Conservation (phyloP, 1,139 yeast genomes). For the Geotrichum candidum region DNA sequence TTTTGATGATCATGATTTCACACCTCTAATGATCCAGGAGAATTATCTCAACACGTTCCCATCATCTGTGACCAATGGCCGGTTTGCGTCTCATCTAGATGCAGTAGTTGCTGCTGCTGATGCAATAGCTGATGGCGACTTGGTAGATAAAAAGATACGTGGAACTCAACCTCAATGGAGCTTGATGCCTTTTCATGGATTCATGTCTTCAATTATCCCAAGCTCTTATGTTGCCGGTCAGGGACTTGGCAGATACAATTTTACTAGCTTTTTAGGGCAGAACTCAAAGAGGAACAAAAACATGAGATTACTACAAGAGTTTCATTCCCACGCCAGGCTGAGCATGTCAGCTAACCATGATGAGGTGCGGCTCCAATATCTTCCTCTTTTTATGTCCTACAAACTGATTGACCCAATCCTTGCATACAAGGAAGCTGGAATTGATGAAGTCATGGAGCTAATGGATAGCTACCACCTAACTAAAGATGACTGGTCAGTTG, state of each 20-base stretch:
- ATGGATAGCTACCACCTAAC: conserved; percentile 83
- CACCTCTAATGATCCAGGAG: conserved; percentile 94
- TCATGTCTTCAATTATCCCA: conserved; percentile 80
- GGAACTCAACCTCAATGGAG: conserved; percentile 96
- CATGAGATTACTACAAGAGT: conserved; percentile 70
- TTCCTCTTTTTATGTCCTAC: conserved; percentile 58
- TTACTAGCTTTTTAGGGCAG: conserved; percentile 86
- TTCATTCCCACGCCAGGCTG: conserved; percentile 84
- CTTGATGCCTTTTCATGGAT: conserved; percentile 84
- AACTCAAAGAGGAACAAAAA: conserved; percentile 79
- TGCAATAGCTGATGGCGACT: conserved; percentile 75
- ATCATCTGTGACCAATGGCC: conserved; percentile 18
- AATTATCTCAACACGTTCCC: conserved; percentile 72
- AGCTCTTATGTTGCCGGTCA: conserved; percentile 70
- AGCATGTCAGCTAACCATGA: conserved; percentile 68
- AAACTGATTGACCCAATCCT: conserved; percentile 54
- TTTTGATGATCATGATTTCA: conserved; percentile 89
- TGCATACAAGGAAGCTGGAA: conserved; percentile 52
- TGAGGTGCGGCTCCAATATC: conserved; percentile 71
- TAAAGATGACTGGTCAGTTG: conserved; percentile 84
- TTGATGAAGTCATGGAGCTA: conserved; percentile 54
- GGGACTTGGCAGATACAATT: conserved; percentile 61
- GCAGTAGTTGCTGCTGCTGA: conserved; percentile 77
- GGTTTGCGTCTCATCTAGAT: conserved; percentile 42
- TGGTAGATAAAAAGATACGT: conserved; percentile 72